Evolutionary conservation across 345 rosid genomes (phyloP).

Genomic region (Gossypium ekmanianum): DNA sequence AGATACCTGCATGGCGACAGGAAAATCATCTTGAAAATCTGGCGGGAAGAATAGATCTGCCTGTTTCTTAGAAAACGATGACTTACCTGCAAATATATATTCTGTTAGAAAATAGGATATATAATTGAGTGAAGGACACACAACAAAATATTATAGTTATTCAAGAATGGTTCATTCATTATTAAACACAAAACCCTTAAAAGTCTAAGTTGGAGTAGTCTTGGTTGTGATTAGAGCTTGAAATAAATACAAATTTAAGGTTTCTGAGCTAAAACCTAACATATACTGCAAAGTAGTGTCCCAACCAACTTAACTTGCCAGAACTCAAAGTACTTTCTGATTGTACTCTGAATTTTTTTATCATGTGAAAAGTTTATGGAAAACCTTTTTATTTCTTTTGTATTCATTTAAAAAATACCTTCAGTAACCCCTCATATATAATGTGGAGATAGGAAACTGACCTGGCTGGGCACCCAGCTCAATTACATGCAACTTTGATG

Average conservation of each 20-base stretch:
- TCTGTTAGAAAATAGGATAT: background rate
- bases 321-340: background rate
- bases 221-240: background rate
- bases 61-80: slow-evolving; percentile 89
- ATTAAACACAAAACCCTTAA: background rate
- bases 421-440: background rate
- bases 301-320: background rate
- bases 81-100: slow-evolving; percentile 58
- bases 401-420: background rate
- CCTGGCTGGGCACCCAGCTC: slow-evolving; percentile 99
- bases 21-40: slow-evolving; percentile 97
- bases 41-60: slow-evolving; percentile 99
- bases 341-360: background rate
- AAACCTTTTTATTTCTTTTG: background rate
- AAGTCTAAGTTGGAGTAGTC: background rate
- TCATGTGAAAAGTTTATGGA: background rate
- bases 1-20: slow-evolving; percentile 96
- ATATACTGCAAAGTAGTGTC: background rate
- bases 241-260: background rate
- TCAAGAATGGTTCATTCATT: background rate
- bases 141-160: background rate
- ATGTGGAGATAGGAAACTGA: slow-evolving; percentile 16
- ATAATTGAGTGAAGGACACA: slow-evolving; percentile 1
- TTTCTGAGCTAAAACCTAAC: background rate
- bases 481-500: slow-evolving; percentile 89